A percentile compares a stretch with the other conserved stretches of the same genome.
Evolutionary conservation across 2,329 filamentous ascomycete genomes (phyloP).

Genomic region (Fusarium equiseti): DNA sequence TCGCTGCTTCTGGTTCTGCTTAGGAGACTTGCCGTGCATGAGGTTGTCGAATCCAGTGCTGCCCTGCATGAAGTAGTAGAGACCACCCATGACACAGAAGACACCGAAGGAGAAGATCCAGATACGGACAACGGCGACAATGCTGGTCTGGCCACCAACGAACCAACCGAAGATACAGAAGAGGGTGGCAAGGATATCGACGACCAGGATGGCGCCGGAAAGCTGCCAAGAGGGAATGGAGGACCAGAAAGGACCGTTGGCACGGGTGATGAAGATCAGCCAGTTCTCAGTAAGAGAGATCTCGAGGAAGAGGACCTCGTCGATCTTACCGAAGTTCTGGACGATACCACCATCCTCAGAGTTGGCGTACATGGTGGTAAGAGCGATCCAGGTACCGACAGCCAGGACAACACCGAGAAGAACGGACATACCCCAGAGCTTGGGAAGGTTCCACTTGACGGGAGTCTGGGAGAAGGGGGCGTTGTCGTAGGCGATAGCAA

Average conservation of each 20-base stretch:
- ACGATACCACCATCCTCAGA: slow-evolving; percentile 83
- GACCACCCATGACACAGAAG: slow-evolving; percentile 83
- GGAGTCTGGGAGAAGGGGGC: slow-evolving; percentile 86
- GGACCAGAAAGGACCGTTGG: slow-evolving; percentile 92
- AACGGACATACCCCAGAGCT: slow-evolving; percentile 93
- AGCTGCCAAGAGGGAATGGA: slow-evolving; percentile 90
- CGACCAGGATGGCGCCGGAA: slow-evolving; percentile 79
- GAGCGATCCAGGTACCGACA: slow-evolving; percentile 86
- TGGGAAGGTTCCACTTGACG: slow-evolving; percentile 95
- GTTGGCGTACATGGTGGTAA: slow-evolving; percentile 83
- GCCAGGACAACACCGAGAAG: slow-evolving; percentile 85
- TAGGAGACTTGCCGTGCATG: slow-evolving; percentile 89
- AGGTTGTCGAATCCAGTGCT: slow-evolving; percentile 88
- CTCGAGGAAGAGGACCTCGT: slow-evolving; percentile 88
- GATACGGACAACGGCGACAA: slow-evolving; percentile 87
- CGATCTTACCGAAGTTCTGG: slow-evolving; percentile 86
- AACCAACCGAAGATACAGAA: slow-evolving; percentile 92
- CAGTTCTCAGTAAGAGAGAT: slow-evolving; percentile 94
- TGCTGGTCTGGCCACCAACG: slow-evolving; percentile 75
- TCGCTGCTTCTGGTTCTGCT: slow-evolving; percentile 85
- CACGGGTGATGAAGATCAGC: slow-evolving; percentile 96
- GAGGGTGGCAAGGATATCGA: slow-evolving; percentile 86
- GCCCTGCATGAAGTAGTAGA: slow-evolving; percentile 83
- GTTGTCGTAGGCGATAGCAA: slow-evolving; percentile 94
- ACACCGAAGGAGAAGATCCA: slow-evolving; percentile 94